Percentiles rank a stretch among this genome's conserved stretches.
Evolutionary conservation across 2,329 filamentous ascomycete genomes (phyloP).

Genomic region (Trichophyton simii): DNA sequence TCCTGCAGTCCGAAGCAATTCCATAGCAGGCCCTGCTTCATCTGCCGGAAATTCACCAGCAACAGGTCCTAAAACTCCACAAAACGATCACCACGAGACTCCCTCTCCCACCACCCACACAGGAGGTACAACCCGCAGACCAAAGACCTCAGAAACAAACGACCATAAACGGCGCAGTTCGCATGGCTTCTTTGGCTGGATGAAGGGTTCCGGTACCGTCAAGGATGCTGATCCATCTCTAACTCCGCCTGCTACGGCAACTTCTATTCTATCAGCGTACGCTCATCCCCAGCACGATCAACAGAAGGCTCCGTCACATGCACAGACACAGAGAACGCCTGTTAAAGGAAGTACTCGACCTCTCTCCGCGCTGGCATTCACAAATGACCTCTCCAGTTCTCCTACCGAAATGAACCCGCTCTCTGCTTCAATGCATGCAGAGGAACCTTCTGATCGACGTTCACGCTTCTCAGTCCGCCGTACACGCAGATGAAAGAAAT

Average conservation of each 20-base stretch:
- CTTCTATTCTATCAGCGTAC: background rate
- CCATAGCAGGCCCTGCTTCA: background rate
- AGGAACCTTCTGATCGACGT: background rate
- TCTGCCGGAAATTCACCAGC: slow-evolving; percentile 11
- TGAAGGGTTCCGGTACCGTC: slow-evolving; percentile 20
- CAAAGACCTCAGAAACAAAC: slow-evolving; percentile 16
- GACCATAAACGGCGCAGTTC: slow-evolving; percentile 29
- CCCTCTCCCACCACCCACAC: background rate
- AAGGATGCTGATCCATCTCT: background rate
- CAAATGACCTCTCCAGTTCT: background rate
- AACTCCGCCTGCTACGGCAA: background rate
- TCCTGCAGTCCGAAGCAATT: slow-evolving; percentile 10
- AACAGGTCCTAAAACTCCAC: background rate
- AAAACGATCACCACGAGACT: background rate
- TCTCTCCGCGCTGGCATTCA: background rate
- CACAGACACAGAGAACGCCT: background rate
- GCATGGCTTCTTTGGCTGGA: slow-evolving; percentile 29
- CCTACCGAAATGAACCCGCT: background rate
- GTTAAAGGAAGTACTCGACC: background rate
- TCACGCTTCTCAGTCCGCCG: background rate
- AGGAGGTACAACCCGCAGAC: background rate
- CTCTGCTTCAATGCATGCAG: background rate
- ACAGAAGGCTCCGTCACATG: background rate
- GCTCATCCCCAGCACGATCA: background rate
- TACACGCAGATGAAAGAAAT: background rate